Evolutionary conservation across 2,329 filamentous ascomycete genomes (phyloP), one percentile per base, ranked within the genome.

Genomic region (Monosporascus ibericus): DNA sequence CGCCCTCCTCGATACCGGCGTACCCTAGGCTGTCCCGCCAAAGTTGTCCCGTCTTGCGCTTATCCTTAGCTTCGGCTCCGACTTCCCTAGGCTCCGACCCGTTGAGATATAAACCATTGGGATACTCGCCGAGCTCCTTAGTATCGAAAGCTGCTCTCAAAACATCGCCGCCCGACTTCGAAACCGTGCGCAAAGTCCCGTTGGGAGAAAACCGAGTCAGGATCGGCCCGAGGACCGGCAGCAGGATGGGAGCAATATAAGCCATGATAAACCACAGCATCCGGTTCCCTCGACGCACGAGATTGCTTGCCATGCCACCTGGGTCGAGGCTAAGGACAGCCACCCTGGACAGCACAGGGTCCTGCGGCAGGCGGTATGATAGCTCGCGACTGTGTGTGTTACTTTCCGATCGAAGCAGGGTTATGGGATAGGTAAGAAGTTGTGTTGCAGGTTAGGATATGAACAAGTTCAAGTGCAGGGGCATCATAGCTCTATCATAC

Each of bases 241-340:
- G 24, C 3, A 63, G 6, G 42, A 53, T 1, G 9, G 52, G 51
- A 34, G 58, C 52, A 4, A 58, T 22, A 15, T 18, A 24, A 3
- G 5, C 5, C 18, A 20, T 3, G 2, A 63, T 34, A 4, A 56
- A 40, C 9, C 63, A 59, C 25, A 61, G 48, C 8, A 65, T 6
- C 56, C 56, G 65, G 11, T 42, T 25, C 17, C 54, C 54, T 27
- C 55, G 60, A 1, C 63, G 60, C 24, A 57, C 30, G 5, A 67
- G 47, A 8, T 57, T 52, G 17, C 60, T 64, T n/a, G 48, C 34
- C 54, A 67, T 9, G 9, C 48, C 55, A 6, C 60, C 66, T 5
- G 66, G 66, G 52, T 69, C 66, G 17, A 67, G 36, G 30, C 57
- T 61, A 4, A 68, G 47, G 44, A 65, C 55, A n/a, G 57, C 56